Base-by-base conservation (phyloP, 2,329 filamentous ascomycete genomes). In the Trichoderma sp. region DNA sequence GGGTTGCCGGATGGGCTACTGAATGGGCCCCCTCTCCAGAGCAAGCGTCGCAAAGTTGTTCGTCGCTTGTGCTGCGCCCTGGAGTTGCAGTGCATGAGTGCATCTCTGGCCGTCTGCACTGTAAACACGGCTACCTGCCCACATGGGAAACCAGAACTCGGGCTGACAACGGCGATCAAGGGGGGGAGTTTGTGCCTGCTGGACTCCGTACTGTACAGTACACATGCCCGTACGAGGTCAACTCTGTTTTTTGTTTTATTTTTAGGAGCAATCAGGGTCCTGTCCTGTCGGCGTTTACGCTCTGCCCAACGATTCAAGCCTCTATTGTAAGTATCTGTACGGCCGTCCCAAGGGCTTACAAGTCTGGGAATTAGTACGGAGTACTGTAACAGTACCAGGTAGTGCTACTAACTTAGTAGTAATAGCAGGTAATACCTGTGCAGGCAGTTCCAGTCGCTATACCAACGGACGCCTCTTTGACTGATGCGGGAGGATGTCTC, bases 1-100 rank as follows among this genome's bases (percentile, higher is more conserved):
- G 59, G 50, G 39, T 72, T 73, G 72, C 68, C 59, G 63, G 17
- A 70, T 70, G 67, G 54, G 69, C 70, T 57, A 52, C 42, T 48
- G n/a, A n/a, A n/a, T n/a, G n/a, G n/a, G n/a, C 42, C 22, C 27
- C 27, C 67, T 70, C 68, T 57, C 45, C 53, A 52, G 27, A 17
- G n/a, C n/a, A n/a, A n/a, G n/a, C n/a, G n/a, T n/a, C n/a, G n/a
- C n/a, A n/a, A n/a, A n/a, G 50, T 56, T 54, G 54, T 54, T 61
- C 61, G 64, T 53, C 66, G n/a, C 67, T 61, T 69, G 8, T 42
- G 57, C 19, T 61, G 45, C 57, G 39, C 39, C 65, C 35, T 48
- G 53, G 56, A 54, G 61, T 54, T 52, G 19, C 45, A 64, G 35
- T 25, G 35, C 50, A 56, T 56, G 27, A 50, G 52, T 45, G 48